These are phyloP conservation scores for Stagonosporopsis chrysanthemi DNA, from an alignment of 2,329 filamentous ascomycete genomes.

Conservation along the genomic window DNA sequence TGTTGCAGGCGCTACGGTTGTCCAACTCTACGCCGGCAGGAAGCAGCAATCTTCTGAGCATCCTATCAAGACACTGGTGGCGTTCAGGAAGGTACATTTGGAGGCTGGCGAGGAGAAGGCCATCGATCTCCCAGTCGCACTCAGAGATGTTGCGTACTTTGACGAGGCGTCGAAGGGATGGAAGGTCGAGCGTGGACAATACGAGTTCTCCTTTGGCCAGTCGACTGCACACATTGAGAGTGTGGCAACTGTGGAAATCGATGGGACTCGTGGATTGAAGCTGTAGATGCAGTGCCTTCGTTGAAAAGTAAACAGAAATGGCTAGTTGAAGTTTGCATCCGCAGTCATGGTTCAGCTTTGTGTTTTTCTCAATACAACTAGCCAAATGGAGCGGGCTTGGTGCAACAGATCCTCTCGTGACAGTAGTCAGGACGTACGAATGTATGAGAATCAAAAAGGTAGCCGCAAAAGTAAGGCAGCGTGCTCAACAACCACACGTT, in stretches of 20 bases:
- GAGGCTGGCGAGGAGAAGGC: constrained; percentile 64
- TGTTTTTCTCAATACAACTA: too few relatives aligned
- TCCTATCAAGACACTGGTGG: constrained; percentile 72
- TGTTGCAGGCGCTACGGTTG: constrained; percentile 58
- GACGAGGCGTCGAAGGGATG: constrained; percentile 37
- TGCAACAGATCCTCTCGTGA: too few relatives aligned
- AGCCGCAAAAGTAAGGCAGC: too few relatives aligned
- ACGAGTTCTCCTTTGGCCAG: constrained; percentile 46
- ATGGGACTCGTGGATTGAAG: constrained; percentile 30
- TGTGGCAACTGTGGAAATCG: constrained; percentile 33
- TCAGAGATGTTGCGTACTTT: constrained; percentile 44
- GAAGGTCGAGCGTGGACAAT: constrained; percentile 41
- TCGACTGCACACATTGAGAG: constrained; percentile 36
- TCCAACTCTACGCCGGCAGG: constrained; percentile 67
- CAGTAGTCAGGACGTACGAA: too few relatives aligned
- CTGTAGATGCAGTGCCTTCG: constrained; percentile 9
- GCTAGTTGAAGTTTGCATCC: too few relatives aligned
- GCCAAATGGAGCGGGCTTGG: too few relatives aligned
- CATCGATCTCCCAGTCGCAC: constrained; percentile 57
- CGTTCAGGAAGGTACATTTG: constrained; percentile 70
- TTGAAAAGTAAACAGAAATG: too few relatives aligned
- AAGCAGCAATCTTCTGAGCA: constrained; percentile 48
- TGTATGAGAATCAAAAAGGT: too few relatives aligned
- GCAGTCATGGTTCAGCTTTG: too few relatives aligned
- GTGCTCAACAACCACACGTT: too few relatives aligned